These are phyloP conservation scores for Rhodotorula sp. DNA, from an alignment of 1,284 basidiomycete species.

Conservation along the genomic window DNA sequence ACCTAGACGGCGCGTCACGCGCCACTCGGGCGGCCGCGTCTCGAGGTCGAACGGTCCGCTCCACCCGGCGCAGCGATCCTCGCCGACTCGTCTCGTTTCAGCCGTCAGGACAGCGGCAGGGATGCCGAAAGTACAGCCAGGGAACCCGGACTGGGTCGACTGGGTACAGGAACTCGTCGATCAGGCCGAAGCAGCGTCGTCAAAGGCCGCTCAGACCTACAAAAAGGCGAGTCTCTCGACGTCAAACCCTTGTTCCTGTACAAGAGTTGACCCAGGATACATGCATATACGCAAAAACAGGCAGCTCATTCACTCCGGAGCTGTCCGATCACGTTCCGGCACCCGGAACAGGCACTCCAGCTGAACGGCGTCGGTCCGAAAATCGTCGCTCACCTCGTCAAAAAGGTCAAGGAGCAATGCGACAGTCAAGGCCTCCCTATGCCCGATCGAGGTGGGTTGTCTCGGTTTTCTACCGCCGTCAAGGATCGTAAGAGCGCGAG, in stretches of 20 bases:
- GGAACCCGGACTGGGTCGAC: slow-evolving; percentile 37
- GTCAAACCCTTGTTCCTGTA: neutral
- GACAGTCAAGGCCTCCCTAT: slow-evolving; percentile 6
- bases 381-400: slow-evolving; percentile 14
- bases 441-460: slow-evolving; percentile 26
- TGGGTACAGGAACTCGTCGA: slow-evolving; percentile 29
- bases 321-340: slow-evolving; percentile 19
- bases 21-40: neutral
- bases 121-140: slow-evolving; percentile 12
- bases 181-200: slow-evolving; percentile 15
- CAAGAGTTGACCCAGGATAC: too few species aligned
- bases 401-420: slow-evolving; percentile 14
- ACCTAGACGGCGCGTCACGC: neutral
- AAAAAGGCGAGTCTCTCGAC: slow-evolving; percentile 16
- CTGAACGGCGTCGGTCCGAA: slow-evolving; percentile 25
- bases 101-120: neutral
- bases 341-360: slow-evolving; percentile 26
- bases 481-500: too few species aligned
- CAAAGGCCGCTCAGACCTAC: slow-evolving; percentile 20
- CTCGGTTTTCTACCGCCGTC: too few species aligned
- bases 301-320: slow-evolving; percentile 24
- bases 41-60: neutral
- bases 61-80: neutral
- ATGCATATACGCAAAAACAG: neutral
- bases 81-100: neutral